Percentiles rank a stretch among this genome's conserved stretches.
phyloP scores from a whole-genome alignment of 1,139 yeast genomes.

The Zygoascus sp. region DNA sequence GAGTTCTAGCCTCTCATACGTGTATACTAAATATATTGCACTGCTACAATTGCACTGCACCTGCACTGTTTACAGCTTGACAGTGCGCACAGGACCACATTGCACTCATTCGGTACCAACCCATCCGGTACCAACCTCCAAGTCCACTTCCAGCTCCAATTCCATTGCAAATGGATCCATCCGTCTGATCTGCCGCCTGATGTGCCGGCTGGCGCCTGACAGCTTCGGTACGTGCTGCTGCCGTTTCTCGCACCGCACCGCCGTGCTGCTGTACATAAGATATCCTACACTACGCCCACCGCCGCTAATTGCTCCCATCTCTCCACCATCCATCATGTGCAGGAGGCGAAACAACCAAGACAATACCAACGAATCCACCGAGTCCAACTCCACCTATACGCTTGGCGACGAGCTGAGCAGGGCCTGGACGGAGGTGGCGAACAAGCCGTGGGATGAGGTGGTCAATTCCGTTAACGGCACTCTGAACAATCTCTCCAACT shows the following conservation, averaged over 20 bases:
- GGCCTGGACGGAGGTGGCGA: not conserved
- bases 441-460: slow-evolving; percentile 16
- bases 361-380: not conserved
- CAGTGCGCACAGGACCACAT: no score
- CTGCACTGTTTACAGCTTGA: no score
- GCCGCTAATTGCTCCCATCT: not conserved
- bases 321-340: slow-evolving; percentile 5
- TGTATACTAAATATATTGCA: not conserved
- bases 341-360: not conserved
- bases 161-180: no score
- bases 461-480: slow-evolving; percentile 17
- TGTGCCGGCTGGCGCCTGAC: no score
- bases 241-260: no score
- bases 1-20: slow-evolving; percentile 34
- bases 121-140: no score
- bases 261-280: no score
- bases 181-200: no score
- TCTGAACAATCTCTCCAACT: slow-evolving; percentile 17
- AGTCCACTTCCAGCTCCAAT: no score
- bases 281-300: no score
- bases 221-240: no score
- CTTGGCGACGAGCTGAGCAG: slow-evolving; percentile 1
- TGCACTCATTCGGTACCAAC: no score
- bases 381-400: not conserved
- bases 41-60: not conserved